Conservation (phyloP, 148 eudicot species). For the Silene uniflora region DNA sequence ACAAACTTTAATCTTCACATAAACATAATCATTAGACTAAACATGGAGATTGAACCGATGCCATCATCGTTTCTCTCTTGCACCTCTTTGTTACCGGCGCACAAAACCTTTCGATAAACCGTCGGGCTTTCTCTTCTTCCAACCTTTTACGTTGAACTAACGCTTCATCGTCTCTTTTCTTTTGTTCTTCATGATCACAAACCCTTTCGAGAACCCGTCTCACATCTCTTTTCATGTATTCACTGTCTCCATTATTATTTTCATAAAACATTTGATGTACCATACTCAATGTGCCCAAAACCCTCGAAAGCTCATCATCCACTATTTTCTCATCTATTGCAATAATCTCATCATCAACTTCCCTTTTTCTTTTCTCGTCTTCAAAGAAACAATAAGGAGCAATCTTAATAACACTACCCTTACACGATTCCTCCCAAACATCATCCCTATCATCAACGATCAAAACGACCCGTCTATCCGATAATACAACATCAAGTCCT, state of each 20-base stretch:
- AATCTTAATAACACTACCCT: neutral
- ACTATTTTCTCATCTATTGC: neutral
- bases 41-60: too few species aligned
- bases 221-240: neutral
- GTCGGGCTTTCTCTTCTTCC: too few species aligned
- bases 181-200: too few species aligned
- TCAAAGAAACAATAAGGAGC: neutral
- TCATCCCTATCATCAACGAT: neutral
- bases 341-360: neutral
- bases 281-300: neutral
- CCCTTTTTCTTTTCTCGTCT: neutral
- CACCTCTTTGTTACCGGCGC: neutral
- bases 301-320: neutral
- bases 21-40: too few species aligned
- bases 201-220: neutral
- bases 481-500: slow-evolving; percentile 5
- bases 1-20: too few species aligned
- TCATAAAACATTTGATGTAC: neutral
- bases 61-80: too few species aligned
- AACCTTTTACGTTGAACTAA: neutral
- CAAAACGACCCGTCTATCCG: neutral
- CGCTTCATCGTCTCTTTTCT: neutral
- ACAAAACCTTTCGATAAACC: neutral
- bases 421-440: neutral
- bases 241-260: too few species aligned